Evolutionary conservation across 2,329 filamentous ascomycete species (phyloP).

Genomic region (Pseudogymnoascus sp.): DNA sequence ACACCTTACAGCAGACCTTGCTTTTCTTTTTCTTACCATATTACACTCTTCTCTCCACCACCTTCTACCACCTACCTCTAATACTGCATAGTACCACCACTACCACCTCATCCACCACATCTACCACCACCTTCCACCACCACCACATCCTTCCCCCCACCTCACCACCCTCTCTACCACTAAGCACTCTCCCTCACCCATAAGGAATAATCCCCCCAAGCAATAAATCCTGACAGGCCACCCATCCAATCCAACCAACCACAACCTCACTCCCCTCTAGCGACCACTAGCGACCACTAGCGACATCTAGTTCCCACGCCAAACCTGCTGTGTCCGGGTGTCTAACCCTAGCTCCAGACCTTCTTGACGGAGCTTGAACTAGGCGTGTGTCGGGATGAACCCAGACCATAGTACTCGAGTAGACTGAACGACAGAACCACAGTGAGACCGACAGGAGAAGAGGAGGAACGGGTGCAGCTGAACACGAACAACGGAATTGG

Average conservation of each 20-base stretch:
- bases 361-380: background rate
- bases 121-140: background rate
- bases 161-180: no score
- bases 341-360: conserved; percentile 2
- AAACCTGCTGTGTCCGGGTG: background rate
- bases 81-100: no score
- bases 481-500: no score
- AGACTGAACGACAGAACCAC: no score
- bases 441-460: background rate
- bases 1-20: no score
- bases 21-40: no score
- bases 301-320: background rate
- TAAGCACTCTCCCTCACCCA: no score
- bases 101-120: no score
- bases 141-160: background rate
- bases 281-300: background rate
- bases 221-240: background rate
- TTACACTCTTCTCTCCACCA: no score
- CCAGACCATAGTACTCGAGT: background rate
- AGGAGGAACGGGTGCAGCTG: background rate
- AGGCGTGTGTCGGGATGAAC: background rate
- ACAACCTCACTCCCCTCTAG: background rate
- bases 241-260: background rate
- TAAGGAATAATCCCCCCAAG: background rate
- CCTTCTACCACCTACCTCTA: background rate